Percentiles rank a stretch among this genome's conserved stretches.
These are phyloP conservation scores for Cytospora leucostoma DNA, from an alignment of 2,329 filamentous ascomycete genomes.

Conservation along the genomic window DNA sequence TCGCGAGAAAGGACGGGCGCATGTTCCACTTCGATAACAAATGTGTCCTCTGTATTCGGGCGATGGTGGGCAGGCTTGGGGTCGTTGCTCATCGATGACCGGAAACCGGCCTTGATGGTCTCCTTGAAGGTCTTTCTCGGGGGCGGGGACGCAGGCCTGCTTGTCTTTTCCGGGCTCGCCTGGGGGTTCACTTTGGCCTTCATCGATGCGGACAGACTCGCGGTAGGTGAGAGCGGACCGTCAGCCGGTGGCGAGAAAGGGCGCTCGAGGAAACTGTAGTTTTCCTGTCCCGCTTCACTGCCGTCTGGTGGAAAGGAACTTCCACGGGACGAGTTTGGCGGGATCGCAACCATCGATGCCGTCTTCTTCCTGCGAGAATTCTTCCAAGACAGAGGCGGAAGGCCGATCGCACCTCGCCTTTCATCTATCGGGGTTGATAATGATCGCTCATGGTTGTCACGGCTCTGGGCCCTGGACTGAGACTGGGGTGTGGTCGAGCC, in stretches of 20 bases:
- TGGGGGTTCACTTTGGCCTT: conserved; percentile 35
- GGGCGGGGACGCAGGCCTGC: conserved; percentile 5
- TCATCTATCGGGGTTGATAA: conserved; percentile 12
- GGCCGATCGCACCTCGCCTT: conserved; percentile 14
- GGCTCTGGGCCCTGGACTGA: conserved; percentile 19
- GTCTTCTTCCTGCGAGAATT: conserved; percentile 20
- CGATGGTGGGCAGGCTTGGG: conserved; percentile 11
- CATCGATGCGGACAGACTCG: conserved; percentile 34
- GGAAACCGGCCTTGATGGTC: conserved; percentile 27
- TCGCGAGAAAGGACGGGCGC: conserved; percentile 3
- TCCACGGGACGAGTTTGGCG: conserved; percentile 25
- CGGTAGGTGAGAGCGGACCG: conserved; percentile 20
- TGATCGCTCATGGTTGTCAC: conserved; percentile 20
- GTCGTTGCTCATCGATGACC: conserved; percentile 11
- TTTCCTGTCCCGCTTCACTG: conserved; percentile 12
- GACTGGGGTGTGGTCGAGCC: conserved; percentile 4
- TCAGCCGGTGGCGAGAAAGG: conserved; percentile 24
- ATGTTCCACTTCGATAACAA: conserved; percentile 16
- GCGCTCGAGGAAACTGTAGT: conserved; percentile 25
- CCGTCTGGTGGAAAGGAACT: conserved; percentile 12
- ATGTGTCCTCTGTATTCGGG: conserved; percentile 18
- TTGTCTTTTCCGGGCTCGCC: conserved; percentile 14
- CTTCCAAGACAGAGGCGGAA: conserved; percentile 25
- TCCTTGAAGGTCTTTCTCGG: conserved; percentile 26
- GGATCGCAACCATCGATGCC: conserved; percentile 27